These are phyloP conservation scores for Barnettozyma hawaiiensis DNA, from an alignment of 1,139 yeast genomes.

Conservation along the genomic window DNA sequence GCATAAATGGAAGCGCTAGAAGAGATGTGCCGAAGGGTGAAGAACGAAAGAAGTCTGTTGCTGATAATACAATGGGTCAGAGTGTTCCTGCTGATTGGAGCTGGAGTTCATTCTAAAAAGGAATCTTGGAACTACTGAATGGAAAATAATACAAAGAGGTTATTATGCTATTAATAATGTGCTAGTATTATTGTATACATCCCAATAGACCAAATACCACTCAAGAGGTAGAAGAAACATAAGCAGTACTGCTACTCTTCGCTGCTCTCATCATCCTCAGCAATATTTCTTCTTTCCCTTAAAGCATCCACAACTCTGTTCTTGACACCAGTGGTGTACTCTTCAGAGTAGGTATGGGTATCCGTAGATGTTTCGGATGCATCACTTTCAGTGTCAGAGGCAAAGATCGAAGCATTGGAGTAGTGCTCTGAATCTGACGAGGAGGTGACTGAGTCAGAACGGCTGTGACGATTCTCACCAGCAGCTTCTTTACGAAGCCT, in stretches of 20 bases:
- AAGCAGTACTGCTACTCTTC: background rate
- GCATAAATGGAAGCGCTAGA: conserved; percentile 11
- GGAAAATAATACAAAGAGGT: no score
- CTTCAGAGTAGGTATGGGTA: conserved; percentile 7
- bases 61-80: conserved; percentile 11
- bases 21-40: background rate
- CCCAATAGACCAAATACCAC: no score
- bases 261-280: background rate
- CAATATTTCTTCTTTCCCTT: conserved; percentile 23
- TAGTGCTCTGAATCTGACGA: conserved; percentile 23
- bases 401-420: conserved; percentile 23
- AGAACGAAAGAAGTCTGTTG: conserved; percentile 8
- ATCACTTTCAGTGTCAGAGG: conserved; percentile 24
- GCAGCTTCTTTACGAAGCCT: conserved; percentile 12
- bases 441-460: conserved; percentile 14
- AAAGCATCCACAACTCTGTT: conserved; percentile 24
- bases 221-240: background rate
- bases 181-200: background rate
- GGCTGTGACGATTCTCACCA: background rate
- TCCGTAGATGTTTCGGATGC: conserved; percentile 21
- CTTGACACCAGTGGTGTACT: conserved; percentile 21
- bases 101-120: conserved; percentile 26
- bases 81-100: conserved; percentile 27
- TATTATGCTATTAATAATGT: background rate
- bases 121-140: background rate